These are phyloP conservation scores for Albugo laibachii DNA, from an alignment of 352 stramenopile species.

Conservation along the genomic window DNA sequence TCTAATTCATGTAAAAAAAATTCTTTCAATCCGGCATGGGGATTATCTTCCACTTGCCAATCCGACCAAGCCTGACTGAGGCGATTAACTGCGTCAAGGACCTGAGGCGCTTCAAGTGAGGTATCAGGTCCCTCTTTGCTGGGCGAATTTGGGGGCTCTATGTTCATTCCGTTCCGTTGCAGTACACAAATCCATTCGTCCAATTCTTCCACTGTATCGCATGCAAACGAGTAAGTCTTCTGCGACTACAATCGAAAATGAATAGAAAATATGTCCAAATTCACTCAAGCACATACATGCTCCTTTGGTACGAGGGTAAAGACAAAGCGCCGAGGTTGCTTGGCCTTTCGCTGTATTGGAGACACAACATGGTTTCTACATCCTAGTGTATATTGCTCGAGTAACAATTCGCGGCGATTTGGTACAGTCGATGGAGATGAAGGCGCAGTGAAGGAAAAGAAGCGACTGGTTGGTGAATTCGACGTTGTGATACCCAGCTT, in stretches of 20 bases:
- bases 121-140: too few relatives aligned
- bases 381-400: constrained; percentile 26
- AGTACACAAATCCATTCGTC: constrained; percentile 34
- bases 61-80: not conserved
- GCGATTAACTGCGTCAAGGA: not conserved
- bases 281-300: constrained; percentile 14
- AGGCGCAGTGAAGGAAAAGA: too few relatives aligned
- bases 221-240: constrained; percentile 42
- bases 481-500: too few relatives aligned
- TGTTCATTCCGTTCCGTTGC: constrained; percentile 9
- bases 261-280: not conserved
- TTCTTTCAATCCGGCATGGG: not conserved
- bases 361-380: constrained; percentile 18
- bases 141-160: too few relatives aligned
- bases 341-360: constrained; percentile 24
- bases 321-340: constrained; percentile 20
- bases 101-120: not conserved
- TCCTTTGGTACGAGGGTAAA: constrained; percentile 34
- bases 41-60: not conserved
- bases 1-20: not conserved
- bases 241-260: constrained; percentile 8
- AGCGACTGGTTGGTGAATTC: too few relatives aligned
- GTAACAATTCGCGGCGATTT: constrained; percentile 21
- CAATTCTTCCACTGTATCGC: constrained; percentile 27
- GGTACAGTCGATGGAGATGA: constrained; percentile 5